Conservation (phyloP, 2,329 filamentous ascomycete genomes). For the Verticillium nubilum region DNA sequence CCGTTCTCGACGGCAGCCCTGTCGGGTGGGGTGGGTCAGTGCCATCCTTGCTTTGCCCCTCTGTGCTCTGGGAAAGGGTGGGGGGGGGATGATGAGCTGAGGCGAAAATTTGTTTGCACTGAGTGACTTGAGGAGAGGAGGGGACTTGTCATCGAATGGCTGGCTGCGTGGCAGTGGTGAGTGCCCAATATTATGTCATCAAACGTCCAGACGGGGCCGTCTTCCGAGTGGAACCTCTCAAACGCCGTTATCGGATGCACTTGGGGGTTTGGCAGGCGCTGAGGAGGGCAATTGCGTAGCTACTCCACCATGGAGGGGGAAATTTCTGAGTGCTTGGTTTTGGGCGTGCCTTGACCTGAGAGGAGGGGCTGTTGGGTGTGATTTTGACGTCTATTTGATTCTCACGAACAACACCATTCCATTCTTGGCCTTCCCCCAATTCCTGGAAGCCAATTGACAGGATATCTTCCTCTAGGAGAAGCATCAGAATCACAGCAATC, state of each 20-base stretch:
- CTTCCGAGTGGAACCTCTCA: no score
- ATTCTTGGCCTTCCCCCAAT: neutral
- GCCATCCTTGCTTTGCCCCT: neutral
- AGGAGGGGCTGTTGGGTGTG: neutral
- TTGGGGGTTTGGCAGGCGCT: neutral
- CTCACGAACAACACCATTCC: neutral
- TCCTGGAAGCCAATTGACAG: neutral
- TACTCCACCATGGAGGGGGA: constrained; percentile 6
- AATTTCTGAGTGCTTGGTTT: neutral
- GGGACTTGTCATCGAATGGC: no score
- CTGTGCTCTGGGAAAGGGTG: no score
- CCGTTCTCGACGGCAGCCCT: constrained; percentile 12
- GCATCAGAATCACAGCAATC: neutral
- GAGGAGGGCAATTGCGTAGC: no score
- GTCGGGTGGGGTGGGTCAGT: constrained; percentile 1
- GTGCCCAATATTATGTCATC: no score
- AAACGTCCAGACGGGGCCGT: no score
- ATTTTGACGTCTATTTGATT: neutral
- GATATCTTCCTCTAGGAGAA: neutral
- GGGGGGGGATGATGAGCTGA: neutral
- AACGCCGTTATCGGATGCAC: constrained; percentile 7
- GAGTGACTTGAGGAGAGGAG: no score
- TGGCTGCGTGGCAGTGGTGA: no score
- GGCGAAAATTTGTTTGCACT: neutral
- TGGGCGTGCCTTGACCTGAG: no score